Base-by-base conservation (phyloP, 1,139 yeast species). In the Casaregolazyma suthepensis region DNA sequence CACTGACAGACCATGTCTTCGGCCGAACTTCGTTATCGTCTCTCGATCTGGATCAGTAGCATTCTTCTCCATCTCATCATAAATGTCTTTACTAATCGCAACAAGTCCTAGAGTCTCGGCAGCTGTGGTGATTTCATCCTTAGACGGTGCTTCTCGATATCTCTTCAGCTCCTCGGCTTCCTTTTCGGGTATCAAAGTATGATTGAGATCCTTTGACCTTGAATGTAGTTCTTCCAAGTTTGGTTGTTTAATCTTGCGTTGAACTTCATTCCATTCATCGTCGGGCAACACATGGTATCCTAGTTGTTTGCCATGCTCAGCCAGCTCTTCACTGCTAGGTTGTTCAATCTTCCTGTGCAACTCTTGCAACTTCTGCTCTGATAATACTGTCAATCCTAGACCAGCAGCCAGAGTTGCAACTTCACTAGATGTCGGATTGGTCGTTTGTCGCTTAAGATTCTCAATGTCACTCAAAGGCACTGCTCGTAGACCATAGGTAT, bases 401-500 rank as follows among this genome's bases (percentile, higher is more conserved):
- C 52, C 51, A 3, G 63, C 60, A 15, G 66, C 65, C 44, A 57
- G 40, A 13, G 58, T 52, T 35, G 54, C 58, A 46, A 63, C 52
- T 48, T 66, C 66, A 6, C 56, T 58, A 45, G 59, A 54, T 17
- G 66, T 56, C 5, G 68, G 68, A 22, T 52, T 53, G 2, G 56
- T 47, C 1, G 60, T 61, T 50, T 57, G 56, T n/a, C 62, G 58
- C 35, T 53, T 54, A 45, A 63, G 51, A 35, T 61, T 61, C 26
- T 60, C 59, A 23, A 68, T 62, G n/a, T 70, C 71, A 18, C 59
- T 59, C n/a, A 58, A 59, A 9, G 72, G 57, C 2, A 74, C 50
- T 9, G 72, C 65, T 13, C 67, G 60, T 54, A 70, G 57, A 4
- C 73, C 75, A 12, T 59, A 60, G 13, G 58, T 56, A 3, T 49